Evolutionary conservation across 306 rosid genomes (phyloP), one percentile per base, ranked within the genome.

Genomic region (Morella rubra): DNA sequence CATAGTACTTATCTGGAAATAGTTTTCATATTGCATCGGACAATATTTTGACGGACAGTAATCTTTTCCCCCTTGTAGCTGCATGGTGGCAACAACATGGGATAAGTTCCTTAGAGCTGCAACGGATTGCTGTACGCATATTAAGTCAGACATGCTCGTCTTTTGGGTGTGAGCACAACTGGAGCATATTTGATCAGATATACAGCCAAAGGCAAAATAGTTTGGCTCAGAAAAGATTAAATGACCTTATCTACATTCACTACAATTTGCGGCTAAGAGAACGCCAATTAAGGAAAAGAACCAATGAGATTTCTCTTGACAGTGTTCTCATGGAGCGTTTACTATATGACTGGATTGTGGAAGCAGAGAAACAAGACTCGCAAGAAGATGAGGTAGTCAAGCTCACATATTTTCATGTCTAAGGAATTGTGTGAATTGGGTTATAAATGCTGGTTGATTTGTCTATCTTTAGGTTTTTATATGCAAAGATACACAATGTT

Each of bases 51-150:
- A 60, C 14, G 72, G 80, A 60, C 75, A 45, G 67, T 82, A 74
- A 41, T 72, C 53, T 78, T 79, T 77, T 44, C 40, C 22, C 58
- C 16, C 70, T 79, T 72, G 79, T 77, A 94, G 98, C 96, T 83
- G 95, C 97, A 27, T 94, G 98, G 98, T 94, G 98, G 98, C 97
- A 92, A 87, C 97, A 94, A 72, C 98, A 93, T 82, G 97, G 98
- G 86, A 93, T 93, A 86, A 86, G 94, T 84, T 93, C 97, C 89
- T 85, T 90, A 47, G 97, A 93, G 85, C 84, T 93, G 88, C 98
- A 90, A 85, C 87, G 88, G 53, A 87, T 93, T 79, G 97, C 98
- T 14, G 94, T 94, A 24, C 92, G 96, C 74, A 83, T 92, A 86
- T 82, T 90, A 77, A 94, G 97, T 86, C 98, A 94, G 88, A 90